Conservation (phyloP, 805 yeast species). For the Komagataella ulmi region DNA sequence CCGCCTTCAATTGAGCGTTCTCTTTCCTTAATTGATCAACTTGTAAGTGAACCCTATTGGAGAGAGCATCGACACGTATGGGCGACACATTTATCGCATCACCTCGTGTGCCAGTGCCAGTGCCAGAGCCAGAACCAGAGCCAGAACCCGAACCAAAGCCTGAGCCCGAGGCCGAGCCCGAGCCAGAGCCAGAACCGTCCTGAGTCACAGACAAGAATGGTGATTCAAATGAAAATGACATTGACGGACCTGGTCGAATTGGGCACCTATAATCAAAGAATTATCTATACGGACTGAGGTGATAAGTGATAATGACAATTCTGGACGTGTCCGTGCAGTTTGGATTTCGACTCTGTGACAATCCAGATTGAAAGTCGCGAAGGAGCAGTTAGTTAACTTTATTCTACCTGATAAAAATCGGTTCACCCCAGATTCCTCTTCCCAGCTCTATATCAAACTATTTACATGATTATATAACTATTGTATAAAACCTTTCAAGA, state of each 20-base stretch:
- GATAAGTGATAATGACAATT: neutral
- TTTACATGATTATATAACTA: neutral
- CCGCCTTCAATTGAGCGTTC: neutral
- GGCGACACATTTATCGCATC: neutral
- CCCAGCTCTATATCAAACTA: neutral
- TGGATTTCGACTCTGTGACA: neutral
- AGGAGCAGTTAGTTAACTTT: neutral
- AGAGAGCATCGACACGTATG: neutral
- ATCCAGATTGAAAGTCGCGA: neutral
- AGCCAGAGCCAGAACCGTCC: neutral
- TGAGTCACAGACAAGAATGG: neutral
- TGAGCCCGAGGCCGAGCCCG: neutral
- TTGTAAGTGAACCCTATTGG: neutral
- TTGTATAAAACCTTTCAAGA: constrained; percentile 13
- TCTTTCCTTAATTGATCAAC: neutral
- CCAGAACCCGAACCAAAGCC: too few relatives aligned
- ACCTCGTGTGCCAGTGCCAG: neutral
- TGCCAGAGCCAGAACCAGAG: too few relatives aligned
- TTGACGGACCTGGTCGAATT: neutral
- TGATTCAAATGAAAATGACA: neutral
- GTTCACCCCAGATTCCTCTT: neutral
- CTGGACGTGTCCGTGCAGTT: neutral
- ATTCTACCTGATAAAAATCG: neutral
- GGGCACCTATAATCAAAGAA: neutral
- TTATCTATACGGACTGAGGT: neutral